Evolutionary conservation across 2,329 filamentous ascomycete genomes (phyloP).

Genomic region (Colletotrichum noveboracense): DNA sequence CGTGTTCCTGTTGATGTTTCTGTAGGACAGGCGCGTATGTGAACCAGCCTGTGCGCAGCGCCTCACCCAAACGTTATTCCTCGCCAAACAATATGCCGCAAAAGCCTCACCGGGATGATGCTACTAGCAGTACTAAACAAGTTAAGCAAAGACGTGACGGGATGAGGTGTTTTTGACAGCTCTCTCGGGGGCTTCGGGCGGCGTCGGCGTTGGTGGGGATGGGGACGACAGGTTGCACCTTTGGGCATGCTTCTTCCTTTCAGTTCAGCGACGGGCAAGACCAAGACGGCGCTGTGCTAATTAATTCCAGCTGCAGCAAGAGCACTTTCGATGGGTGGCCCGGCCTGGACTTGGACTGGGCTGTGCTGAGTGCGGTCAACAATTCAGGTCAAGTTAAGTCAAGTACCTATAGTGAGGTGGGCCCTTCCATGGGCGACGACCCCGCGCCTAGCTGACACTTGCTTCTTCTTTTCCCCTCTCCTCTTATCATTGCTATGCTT

Average conservation of each 20-base stretch:
- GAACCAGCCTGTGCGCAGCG: background rate
- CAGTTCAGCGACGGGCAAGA: background rate
- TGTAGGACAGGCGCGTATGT: background rate
- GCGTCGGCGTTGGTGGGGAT: constrained; percentile 8
- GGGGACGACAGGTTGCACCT: background rate
- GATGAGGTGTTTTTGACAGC: constrained; percentile 3
- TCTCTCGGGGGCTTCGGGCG: constrained; percentile 9
- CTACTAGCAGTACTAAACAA: background rate
- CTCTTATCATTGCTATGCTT: background rate
- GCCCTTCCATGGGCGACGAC: background rate
- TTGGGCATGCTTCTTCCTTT: background rate
- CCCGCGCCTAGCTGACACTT: background rate
- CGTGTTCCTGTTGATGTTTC: background rate
- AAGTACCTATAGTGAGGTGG: background rate
- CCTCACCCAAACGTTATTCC: background rate
- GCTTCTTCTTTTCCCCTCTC: background rate
- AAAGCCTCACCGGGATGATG: background rate
- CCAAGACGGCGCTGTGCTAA: background rate
- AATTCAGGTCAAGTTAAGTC: background rate
- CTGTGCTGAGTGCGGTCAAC: background rate
- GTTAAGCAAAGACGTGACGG: background rate
- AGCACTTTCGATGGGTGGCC: background rate
- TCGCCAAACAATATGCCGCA: background rate
- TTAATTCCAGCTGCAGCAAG: background rate
- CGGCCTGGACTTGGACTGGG: background rate